phyloP scores from a whole-genome alignment of 306 rosid genomes.

The Cyclanthera cordifolia region DNA sequence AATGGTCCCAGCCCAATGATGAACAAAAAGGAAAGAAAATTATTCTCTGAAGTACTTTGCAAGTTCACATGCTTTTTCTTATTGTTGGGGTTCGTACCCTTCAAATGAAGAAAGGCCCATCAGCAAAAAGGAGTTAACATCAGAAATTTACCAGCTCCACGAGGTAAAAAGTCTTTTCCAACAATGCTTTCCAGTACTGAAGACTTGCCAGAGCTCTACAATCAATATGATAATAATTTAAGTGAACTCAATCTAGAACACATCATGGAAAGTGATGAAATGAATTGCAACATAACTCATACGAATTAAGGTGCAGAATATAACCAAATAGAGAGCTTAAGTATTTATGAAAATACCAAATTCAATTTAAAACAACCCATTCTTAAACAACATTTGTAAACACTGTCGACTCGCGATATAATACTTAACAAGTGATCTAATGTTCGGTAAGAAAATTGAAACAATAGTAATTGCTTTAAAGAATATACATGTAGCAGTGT shows the following conservation, averaged over 20 bases:
- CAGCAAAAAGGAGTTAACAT: neutral
- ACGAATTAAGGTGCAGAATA: neutral
- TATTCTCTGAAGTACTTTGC: neutral
- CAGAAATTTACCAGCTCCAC: constrained; percentile 27
- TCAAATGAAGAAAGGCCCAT: neutral
- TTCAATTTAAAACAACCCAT: neutral
- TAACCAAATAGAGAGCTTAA: neutral
- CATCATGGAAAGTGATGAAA: neutral
- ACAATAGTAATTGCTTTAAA: neutral
- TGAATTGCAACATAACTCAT: neutral
- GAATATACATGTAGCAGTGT: neutral
- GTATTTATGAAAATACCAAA: neutral
- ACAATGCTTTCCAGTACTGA: constrained; percentile 90
- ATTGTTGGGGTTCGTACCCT: neutral
- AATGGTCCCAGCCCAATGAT: neutral
- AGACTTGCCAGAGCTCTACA: constrained; percentile 93
- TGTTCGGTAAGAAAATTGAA: neutral
- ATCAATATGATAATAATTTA: neutral
- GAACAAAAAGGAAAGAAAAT: neutral
- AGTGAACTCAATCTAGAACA: neutral
- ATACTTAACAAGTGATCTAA: neutral
- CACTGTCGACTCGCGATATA: neutral
- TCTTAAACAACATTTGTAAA: neutral
- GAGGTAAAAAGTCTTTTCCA: constrained; percentile 58
- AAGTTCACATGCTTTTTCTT: neutral